Evolutionary conservation across 352 stramenopile species (phyloP), one percentile per base, ranked within the genome.

Genomic region (Phytophthora ohioensis): DNA sequence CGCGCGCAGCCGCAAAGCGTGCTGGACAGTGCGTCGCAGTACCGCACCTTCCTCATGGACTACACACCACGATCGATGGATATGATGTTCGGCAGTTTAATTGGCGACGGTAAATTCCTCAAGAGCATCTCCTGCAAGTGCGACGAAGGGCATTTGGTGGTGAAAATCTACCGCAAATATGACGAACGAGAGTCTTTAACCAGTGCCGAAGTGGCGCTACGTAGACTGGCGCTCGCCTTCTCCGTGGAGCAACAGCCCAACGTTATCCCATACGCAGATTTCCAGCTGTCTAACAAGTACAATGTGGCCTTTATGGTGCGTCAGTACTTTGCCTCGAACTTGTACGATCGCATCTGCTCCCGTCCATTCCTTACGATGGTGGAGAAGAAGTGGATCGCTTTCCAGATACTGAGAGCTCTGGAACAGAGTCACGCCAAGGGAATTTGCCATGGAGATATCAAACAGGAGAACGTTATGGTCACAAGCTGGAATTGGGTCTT

Each of bases 391-490:
- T 99, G 97, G 96, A 97, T 99, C 45, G 86, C 93, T 5, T 99
- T 98, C 79, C 98, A 99, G 78, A 85, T 99, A 55, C 71, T 99
- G 3, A 79, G 90, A 49, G 97, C 97, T 15, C 75, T 99, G 9
- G 91, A 98, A 62, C 91, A 98, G 69, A 93, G 95, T 48, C 97
- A 99, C 71, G 77, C 82, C 13, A 95, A 91, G 30, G 92, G 90
- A 1, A 92, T 99, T 34, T 97, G 92, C 60, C 98, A 99, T 74
- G 98, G 98, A 51, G 97, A 99, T 73, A 94, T 99, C 54, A 99
- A 98, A 63, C 93, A 97, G 56, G 97, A 99, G 75, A 99, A 99
- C 83, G 90, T 99, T 70, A 97, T 99, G 72, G 84, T 99, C n/a
- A 99, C 97, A 9, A 98, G 87, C 62, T 99, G 95, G 91, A 98